Evolutionary conservation across 257 asterid species (phyloP).

Genomic region (Phtheirospermum japonicum): DNA sequence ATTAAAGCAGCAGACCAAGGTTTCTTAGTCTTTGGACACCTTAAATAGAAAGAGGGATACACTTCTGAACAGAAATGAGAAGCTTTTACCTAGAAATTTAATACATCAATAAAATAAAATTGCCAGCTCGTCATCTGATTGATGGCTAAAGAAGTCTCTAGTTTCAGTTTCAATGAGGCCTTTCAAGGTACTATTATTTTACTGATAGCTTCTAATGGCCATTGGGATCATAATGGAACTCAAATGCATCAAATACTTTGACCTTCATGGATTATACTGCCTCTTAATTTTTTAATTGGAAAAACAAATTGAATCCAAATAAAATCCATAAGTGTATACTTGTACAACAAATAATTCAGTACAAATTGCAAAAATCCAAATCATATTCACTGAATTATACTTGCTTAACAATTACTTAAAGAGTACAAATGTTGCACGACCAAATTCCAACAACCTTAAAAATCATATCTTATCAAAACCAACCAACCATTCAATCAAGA

Average conservation of each 20-base stretch:
- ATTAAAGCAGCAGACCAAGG: neutral
- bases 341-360: neutral
- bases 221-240: neutral
- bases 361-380: neutral
- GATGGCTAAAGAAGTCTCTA: neutral
- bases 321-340: neutral
- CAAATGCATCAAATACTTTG: neutral
- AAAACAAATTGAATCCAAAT: neutral
- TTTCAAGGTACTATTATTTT: neutral
- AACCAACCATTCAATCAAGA: slow-evolving; percentile 2
- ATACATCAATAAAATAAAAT: neutral
- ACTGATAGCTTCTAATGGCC: neutral
- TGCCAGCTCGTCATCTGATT: neutral
- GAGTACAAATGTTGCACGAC: neutral
- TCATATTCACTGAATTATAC: neutral
- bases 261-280: neutral
- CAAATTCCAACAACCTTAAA: slow-evolving; percentile 3
- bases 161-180: neutral
- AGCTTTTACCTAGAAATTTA: too few relatives aligned
- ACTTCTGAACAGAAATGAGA: neutral
- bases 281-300: neutral
- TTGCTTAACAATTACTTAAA: neutral
- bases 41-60: neutral
- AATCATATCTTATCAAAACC: neutral
- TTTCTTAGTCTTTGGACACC: neutral